A percentile compares a stretch with the other conserved stretches of the same genome.
These are phyloP conservation scores for Cystobasidiopsis lactophilus DNA, from an alignment of 768 basidiomycete genomes.

Conservation along the genomic window DNA sequence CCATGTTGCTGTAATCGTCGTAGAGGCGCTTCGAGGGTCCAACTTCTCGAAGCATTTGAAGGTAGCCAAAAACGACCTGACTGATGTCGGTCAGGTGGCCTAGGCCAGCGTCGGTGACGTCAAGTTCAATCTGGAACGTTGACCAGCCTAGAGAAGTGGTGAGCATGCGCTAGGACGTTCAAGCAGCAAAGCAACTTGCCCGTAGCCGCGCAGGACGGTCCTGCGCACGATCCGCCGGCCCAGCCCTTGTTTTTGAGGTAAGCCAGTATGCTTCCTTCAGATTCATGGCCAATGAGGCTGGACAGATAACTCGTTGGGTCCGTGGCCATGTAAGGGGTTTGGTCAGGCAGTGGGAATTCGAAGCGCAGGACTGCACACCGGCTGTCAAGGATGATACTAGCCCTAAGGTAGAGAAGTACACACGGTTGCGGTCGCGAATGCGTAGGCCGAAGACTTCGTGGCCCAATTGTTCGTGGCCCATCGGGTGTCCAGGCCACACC, in stretches of 20 bases:
- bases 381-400: too few relatives aligned
- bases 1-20: slow-evolving; percentile 47
- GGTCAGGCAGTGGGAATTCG: slow-evolving; percentile 26
- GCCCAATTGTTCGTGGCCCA: not conserved
- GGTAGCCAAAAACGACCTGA: slow-evolving; percentile 54
- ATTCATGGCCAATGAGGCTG: slow-evolving; percentile 49
- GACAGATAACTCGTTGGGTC: slow-evolving; percentile 54
- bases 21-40: slow-evolving; percentile 36
- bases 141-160: too few relatives aligned
- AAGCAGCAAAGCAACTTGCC: too few relatives aligned
- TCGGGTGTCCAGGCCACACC: not conserved
- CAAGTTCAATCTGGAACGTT: too few relatives aligned
- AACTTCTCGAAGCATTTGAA: slow-evolving; percentile 24
- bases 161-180: too few relatives aligned
- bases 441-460: too few relatives aligned
- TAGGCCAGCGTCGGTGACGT: too few relatives aligned
- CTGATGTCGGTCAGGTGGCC: slow-evolving; percentile 45
- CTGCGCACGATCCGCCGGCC: slow-evolving; percentile 35
- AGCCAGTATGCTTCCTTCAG: slow-evolving; percentile 53
- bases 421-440: too few relatives aligned
- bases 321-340: slow-evolving; percentile 32
- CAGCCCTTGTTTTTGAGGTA: slow-evolving; percentile 44
- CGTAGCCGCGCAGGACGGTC: slow-evolving; percentile 56
- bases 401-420: too few relatives aligned
- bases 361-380: slow-evolving; percentile 26